Evolutionary conservation across 2,329 filamentous ascomycete species (phyloP).

Genomic region (Pseudogymnoascus sp.): DNA sequence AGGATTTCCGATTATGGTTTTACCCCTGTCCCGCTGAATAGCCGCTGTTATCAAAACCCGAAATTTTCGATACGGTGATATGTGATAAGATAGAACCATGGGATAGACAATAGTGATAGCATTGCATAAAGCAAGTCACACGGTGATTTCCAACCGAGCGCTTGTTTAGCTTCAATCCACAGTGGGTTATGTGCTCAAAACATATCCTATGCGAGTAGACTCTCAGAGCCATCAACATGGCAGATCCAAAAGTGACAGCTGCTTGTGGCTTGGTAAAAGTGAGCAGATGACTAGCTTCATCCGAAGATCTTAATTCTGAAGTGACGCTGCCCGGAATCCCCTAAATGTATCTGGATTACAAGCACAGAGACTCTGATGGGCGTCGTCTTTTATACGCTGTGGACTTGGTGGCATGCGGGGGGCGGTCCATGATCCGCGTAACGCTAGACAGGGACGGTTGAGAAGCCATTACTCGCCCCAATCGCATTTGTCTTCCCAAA

Average conservation of each 20-base stretch:
- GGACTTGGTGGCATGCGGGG: neutral
- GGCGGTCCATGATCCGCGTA: neutral
- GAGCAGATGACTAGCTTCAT: neutral
- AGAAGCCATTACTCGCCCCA: neutral
- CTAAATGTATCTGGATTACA: neutral
- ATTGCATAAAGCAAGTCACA: constrained; percentile 2
- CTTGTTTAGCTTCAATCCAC: neutral
- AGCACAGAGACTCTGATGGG: neutral
- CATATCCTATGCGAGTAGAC: neutral
- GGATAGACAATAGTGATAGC: neutral
- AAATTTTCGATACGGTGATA: neutral
- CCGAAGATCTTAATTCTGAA: neutral
- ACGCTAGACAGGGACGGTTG: neutral
- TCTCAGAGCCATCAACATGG: neutral
- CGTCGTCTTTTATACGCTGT: neutral
- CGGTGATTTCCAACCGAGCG: neutral
- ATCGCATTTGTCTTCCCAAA: neutral
- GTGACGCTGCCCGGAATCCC: neutral
- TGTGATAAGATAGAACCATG: neutral
- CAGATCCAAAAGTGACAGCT: neutral
- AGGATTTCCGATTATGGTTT: neutral
- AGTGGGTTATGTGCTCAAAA: neutral
- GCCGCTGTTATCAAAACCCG: neutral
- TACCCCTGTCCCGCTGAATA: neutral
- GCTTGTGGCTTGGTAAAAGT: neutral